phyloP scores from a whole-genome alignment of 2,329 filamentous ascomycete genomes.

The Alternaria dauci region DNA sequence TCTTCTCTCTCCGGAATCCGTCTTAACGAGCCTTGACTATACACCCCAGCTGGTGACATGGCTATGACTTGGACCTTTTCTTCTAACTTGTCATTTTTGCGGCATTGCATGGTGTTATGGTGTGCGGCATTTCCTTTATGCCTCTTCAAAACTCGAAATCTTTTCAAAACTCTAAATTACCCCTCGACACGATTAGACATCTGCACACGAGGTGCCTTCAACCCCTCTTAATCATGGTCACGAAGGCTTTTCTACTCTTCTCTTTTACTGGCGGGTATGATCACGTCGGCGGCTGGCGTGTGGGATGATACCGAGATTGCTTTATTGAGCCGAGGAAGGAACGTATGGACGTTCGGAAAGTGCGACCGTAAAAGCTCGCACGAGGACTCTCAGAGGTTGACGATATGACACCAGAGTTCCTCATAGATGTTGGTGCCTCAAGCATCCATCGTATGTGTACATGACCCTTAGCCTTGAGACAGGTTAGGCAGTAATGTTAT shows the following conservation, averaged over 20 bases:
- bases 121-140: constrained; percentile 31
- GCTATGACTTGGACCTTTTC: constrained; percentile 22
- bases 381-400: constrained; percentile 39
- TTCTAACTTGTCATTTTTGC: constrained; percentile 39
- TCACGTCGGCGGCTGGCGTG: constrained; percentile 28
- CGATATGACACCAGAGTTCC: constrained; percentile 43
- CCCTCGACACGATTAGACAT: constrained; percentile 44
- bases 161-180: constrained; percentile 42
- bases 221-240: constrained; percentile 41
- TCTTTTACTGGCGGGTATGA: constrained; percentile 37
- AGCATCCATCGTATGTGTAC: constrained; percentile 33
- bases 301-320: constrained; percentile 38
- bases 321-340: constrained; percentile 16
- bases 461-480: constrained; percentile 24
- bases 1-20: constrained; percentile 4
- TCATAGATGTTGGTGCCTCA: constrained; percentile 30
- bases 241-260: constrained; percentile 34
- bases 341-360: constrained; percentile 21
- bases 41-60: constrained; percentile 12
- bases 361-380: constrained; percentile 44
- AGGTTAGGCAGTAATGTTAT: constrained; percentile 42
- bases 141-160: constrained; percentile 41
- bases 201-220: constrained; percentile 38
- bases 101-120: constrained; percentile 53
- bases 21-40: constrained; percentile 13